phyloP scores from a whole-genome alignment of 1,139 yeast genomes.

The Pichiaceae sp. region DNA sequence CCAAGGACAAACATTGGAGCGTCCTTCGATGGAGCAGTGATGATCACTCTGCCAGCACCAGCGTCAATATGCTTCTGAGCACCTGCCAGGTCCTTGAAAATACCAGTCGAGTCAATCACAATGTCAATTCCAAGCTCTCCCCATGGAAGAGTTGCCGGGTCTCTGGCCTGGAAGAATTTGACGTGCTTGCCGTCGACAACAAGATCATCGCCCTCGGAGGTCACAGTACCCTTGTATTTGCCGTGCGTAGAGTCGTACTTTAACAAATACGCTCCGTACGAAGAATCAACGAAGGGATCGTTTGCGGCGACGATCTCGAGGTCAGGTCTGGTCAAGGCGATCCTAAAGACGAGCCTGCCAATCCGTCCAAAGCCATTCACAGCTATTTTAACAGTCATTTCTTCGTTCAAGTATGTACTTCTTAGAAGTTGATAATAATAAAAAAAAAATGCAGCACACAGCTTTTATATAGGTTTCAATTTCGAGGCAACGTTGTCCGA shows the following conservation, averaged over 20 bases:
- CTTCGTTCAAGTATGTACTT: too few relatives aligned
- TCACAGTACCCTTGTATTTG: constrained; percentile 60
- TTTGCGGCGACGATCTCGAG: constrained; percentile 72
- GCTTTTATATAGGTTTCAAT: too few relatives aligned
- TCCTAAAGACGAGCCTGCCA: constrained; percentile 75
- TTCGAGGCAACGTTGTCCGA: too few relatives aligned
- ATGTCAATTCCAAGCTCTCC: constrained; percentile 66
- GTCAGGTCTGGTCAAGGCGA: constrained; percentile 63
- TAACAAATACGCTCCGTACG: constrained; percentile 84
- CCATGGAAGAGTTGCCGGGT: constrained; percentile 81
- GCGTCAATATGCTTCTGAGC: constrained; percentile 78
- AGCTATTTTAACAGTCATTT: constrained; percentile 45
- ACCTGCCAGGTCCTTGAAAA: constrained; percentile 70
- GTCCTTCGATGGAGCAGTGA: constrained; percentile 80
- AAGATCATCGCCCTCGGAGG: constrained; percentile 48
- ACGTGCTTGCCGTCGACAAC: constrained; percentile 62
- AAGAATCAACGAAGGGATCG: constrained; percentile 78
- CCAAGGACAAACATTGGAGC: constrained; percentile 90
- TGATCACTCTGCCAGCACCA: constrained; percentile 84
- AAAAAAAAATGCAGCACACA: too few relatives aligned
- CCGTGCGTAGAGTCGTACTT: constrained; percentile 88
- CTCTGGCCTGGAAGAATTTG: constrained; percentile 69
- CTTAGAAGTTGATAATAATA: too few relatives aligned
- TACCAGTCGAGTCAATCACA: constrained; percentile 85
- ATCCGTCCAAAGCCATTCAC: constrained; percentile 91